Conservation (phyloP, 23 red algal species). For the Gracilaria vermiculophylla region DNA sequence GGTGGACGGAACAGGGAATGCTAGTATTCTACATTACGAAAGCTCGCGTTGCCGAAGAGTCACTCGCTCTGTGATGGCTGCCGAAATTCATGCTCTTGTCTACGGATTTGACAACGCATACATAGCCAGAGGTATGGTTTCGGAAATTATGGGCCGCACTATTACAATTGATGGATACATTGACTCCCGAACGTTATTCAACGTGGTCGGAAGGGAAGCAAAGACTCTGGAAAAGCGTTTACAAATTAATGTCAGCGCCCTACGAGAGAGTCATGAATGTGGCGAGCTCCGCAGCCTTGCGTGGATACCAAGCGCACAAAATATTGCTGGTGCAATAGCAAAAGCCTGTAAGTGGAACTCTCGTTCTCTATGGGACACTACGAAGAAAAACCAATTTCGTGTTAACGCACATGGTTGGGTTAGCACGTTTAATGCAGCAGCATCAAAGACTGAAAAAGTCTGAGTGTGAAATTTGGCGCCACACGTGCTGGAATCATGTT, state of each 20-base stretch:
- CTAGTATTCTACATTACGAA: constrained; percentile 28
- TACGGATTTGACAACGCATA: constrained; percentile 54
- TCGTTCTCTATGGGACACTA: not conserved
- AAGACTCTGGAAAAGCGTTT: constrained; percentile 7
- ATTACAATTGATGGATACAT: constrained; percentile 39
- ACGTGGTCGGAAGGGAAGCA: constrained; percentile 30
- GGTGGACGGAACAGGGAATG: not conserved
- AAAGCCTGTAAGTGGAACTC: not conserved
- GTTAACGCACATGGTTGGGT: not conserved
- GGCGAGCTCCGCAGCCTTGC: not conserved
- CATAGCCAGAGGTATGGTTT: not conserved
- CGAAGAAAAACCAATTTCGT: not conserved
- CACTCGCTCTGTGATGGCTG: constrained; percentile 42
- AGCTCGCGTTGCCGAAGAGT: constrained; percentile 11
- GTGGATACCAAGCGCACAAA: not conserved
- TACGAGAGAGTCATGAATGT: constrained; percentile 27
- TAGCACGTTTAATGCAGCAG: too few species aligned
- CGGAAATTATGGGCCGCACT: not conserved
- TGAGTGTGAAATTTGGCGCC: too few species aligned
- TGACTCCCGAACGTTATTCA: constrained; percentile 31
- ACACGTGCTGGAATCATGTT: too few species aligned
- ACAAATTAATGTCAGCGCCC: constrained; percentile 23
- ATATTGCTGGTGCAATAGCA: not conserved
- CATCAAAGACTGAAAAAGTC: too few species aligned
- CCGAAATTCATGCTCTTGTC: constrained; percentile 15